phyloP scores from a whole-genome alignment of 257 asterid species.

The Solanum chiquidenum region DNA sequence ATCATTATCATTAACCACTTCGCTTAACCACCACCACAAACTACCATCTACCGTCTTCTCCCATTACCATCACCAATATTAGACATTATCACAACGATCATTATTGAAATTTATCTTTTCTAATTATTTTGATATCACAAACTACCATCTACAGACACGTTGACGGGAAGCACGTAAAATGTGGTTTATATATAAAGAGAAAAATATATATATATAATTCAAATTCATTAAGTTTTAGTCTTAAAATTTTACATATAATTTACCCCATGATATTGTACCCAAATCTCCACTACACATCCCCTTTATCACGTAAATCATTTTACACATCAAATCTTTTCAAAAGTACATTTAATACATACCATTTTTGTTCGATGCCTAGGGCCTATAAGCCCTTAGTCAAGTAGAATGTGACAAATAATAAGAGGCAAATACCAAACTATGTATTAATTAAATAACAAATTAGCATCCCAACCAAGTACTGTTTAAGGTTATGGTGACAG shows the following conservation, averaged over 20 bases:
- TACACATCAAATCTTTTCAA: not conserved
- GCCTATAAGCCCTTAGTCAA: not conserved
- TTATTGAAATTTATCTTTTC: not conserved
- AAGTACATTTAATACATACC: not conserved
- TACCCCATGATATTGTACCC: not conserved
- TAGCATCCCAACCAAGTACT: not conserved
- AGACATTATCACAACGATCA: fast-evolving
- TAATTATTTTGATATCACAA: not conserved
- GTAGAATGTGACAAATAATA: not conserved
- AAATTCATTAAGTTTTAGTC: not conserved
- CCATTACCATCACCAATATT: not conserved
- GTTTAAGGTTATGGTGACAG: not conserved
- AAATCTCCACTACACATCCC: not conserved
- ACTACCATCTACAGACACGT: too few relatives aligned
- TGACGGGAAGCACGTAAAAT: too few relatives aligned
- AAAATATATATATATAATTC: too few relatives aligned
- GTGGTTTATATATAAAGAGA: too few relatives aligned
- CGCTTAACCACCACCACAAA: not conserved
- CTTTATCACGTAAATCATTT: not conserved
- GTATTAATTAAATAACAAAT: not conserved
- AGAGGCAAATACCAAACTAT: not conserved
- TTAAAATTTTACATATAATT: not conserved
- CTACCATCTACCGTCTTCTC: fast-evolving
- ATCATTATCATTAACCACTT: not conserved
- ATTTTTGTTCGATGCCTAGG: not conserved